These are phyloP conservation scores for Heritiera fomes DNA, from an alignment of 345 rosid genomes.

Conservation along the genomic window DNA sequence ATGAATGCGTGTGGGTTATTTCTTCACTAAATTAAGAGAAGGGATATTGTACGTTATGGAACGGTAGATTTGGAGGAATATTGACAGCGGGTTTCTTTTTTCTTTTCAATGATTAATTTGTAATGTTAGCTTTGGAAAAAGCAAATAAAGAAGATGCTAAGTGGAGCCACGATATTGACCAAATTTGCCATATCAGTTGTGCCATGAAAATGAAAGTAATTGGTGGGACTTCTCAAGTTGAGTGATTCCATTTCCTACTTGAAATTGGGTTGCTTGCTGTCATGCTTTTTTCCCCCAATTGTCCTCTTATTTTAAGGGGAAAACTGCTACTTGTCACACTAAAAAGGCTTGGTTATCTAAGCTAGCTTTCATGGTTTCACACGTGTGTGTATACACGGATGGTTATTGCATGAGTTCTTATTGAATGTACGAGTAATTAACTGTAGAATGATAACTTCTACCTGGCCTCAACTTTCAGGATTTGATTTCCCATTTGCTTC, in stretches of 20 bases:
- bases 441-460: no score
- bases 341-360: not conserved
- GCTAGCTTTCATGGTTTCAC: not conserved
- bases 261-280: not conserved
- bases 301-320: not conserved
- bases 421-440: no score
- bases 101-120: not conserved
- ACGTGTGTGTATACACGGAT: no score
- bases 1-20: no score
- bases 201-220: not conserved
- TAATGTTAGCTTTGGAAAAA: not conserved
- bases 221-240: not conserved
- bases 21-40: not conserved
- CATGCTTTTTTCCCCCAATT: not conserved
- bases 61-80: not conserved
- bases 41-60: not conserved
- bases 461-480: no score
- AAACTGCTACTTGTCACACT: not conserved
- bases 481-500: no score
- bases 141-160: not conserved
- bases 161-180: conserved; percentile 6
- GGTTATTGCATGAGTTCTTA: no score
- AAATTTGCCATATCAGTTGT: not conserved
- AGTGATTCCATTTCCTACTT: not conserved
- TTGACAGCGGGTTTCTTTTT: not conserved